phyloP scores from a whole-genome alignment of 495 filamentous ascomycete genomes.

The Xeromyces bisporus region DNA sequence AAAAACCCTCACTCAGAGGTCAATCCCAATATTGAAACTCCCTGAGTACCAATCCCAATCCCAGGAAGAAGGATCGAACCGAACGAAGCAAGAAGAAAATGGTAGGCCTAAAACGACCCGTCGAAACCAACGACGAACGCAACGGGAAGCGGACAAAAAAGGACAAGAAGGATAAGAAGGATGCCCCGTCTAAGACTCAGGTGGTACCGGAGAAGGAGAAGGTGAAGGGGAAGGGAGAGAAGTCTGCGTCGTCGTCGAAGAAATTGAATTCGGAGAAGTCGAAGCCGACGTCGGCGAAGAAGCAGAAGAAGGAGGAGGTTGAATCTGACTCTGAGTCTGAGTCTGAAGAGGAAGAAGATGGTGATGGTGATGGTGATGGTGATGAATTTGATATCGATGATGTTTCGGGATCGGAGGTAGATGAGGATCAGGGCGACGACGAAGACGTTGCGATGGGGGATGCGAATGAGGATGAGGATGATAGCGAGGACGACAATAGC shows the following conservation, averaged over 20 bases:
- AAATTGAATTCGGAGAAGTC: slow-evolving; percentile 16
- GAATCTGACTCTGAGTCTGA: slow-evolving; percentile 18
- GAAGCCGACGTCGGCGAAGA: slow-evolving; percentile 20
- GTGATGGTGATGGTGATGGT: slow-evolving; percentile 17
- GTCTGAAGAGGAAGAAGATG: slow-evolving; percentile 19
- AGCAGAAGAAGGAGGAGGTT: slow-evolving; percentile 2
- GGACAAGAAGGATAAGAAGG: slow-evolving; percentile 27
- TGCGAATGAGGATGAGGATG: slow-evolving; percentile 13
- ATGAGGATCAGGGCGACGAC: slow-evolving; percentile 15
- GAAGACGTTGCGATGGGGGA: slow-evolving; percentile 24
- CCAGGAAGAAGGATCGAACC: no score
- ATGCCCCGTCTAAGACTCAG: slow-evolving; percentile 16
- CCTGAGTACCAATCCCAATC: no score
- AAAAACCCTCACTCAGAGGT: no score
- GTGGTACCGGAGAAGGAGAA: slow-evolving; percentile 17
- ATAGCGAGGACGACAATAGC: slow-evolving; percentile 14
- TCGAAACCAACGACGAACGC: slow-evolving; percentile 26
- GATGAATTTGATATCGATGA: slow-evolving; percentile 29
- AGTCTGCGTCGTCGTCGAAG: slow-evolving; percentile 12
- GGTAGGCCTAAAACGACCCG: slow-evolving; percentile 29
- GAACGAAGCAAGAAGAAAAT: slow-evolving; percentile 10
- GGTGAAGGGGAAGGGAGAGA: slow-evolving; percentile 11
- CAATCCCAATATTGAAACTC: no score
- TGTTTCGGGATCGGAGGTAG: slow-evolving; percentile 24
- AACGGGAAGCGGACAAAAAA: slow-evolving; percentile 32